Base-by-base conservation (phyloP, 139 green algal genomes). In the Picocystis salinarum region DNA sequence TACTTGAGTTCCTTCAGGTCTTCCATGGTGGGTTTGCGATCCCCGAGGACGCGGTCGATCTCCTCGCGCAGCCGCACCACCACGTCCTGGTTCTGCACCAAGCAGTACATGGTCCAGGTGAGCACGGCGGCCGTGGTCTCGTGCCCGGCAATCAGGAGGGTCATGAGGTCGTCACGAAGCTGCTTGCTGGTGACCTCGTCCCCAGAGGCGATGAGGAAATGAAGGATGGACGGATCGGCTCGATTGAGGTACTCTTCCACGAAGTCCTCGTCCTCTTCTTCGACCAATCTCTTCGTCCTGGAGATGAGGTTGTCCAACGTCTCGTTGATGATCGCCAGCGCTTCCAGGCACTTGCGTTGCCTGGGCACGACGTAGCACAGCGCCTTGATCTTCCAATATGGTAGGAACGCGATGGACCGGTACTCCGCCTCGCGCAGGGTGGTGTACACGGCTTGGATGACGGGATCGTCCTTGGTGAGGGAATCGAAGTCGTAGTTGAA, bases 401-500 rank as follows among this genome's bases (percentile, higher is more conserved):
- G 70, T 23, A 96, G 62, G 40, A 75, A 63, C 31, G 69, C 63
- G 5, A 73, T 84, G 55, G 54, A 76, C 37, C 85, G 70, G 62
- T 92, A 78, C 73, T 95, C 85, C 0, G 83, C 81, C 57, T 96
- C 85, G 4, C 76, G 64, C 39, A 96, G 67, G 2, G 72, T 58
- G 3, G 73, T 87, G 67, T 96, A 96, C 42, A 96, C 85, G 0
- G 85, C 85, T 70, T 91, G 20, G 27, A 92, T 93, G 22, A 93
- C 72, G 6, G 82, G 82, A 65, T 90, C 77, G 42, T 94, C 79
- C 30, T 78, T 75, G 0, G 66, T 81, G 13, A 92, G 60, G 15
- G 69, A 79, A 62, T 91, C 73, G 56, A 92, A 96, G 33, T 96
- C 83, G 63, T 95, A 96, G 76, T 95, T 92, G 70, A 96, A 96